Percentiles rank a stretch among this genome's conserved stretches.
Evolutionary conservation across 345 rosid genomes (phyloP).

Genomic region (Arabidopsis suecica): DNA sequence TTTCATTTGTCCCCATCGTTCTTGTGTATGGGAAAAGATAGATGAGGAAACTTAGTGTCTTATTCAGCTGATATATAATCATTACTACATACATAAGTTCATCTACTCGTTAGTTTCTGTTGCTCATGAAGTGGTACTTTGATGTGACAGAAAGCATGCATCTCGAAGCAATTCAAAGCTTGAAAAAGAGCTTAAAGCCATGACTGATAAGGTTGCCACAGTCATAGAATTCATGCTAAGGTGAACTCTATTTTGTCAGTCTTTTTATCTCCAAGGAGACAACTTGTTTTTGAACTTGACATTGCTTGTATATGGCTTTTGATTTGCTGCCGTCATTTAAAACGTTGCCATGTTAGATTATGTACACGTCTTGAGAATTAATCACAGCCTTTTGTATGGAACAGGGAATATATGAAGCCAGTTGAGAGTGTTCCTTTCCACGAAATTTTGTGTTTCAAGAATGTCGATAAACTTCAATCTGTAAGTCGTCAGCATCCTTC

Average conservation of each 20-base stretch:
- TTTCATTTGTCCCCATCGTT: conserved; percentile 1
- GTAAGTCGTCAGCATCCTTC: conserved; percentile 57
- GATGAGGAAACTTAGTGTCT: conserved; percentile 25
- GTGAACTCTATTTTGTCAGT: conserved; percentile 46
- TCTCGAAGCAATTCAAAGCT: conserved; percentile 52
- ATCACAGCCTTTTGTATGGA: conserved; percentile 29
- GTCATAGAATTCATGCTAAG: conserved; percentile 67
- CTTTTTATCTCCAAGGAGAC: conserved; percentile 25
- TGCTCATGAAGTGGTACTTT: conserved; percentile 10
- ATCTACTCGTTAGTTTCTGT: conserved; percentile 17
- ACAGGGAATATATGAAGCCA: conserved; percentile 81
- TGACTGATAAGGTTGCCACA: conserved; percentile 63
- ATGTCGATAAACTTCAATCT: conserved; percentile 68
- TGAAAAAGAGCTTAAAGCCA: conserved; percentile 52
- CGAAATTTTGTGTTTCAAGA: conserved; percentile 81
- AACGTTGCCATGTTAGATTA: neutral
- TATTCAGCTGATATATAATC: conserved; percentile 6
- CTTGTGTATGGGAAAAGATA: conserved; percentile 9
- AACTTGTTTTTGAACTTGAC: neutral
- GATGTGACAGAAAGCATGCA: conserved; percentile 64
- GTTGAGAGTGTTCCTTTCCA: conserved; percentile 70
- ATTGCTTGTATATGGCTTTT: conserved; percentile 19
- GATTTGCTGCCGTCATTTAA: neutral
- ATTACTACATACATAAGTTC: neutral
- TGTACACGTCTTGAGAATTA: conserved; percentile 5